Evolutionary conservation across 768 basidiomycete species (phyloP).

Genomic region (Leccinum longicurvipes): DNA sequence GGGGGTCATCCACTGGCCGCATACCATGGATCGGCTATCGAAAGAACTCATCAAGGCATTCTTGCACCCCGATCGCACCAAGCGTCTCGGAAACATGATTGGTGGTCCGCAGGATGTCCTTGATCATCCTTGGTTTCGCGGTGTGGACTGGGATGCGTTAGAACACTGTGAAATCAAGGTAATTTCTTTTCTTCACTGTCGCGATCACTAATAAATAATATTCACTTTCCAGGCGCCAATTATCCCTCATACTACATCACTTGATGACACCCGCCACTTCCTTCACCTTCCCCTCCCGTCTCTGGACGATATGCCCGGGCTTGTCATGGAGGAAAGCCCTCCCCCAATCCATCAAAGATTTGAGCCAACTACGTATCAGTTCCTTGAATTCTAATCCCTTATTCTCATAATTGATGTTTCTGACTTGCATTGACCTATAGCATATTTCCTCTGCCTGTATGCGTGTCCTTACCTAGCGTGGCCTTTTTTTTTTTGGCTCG

Average conservation of each 20-base stretch:
- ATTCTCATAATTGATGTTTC: slow-evolving; percentile 6
- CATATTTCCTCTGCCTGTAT: slow-evolving; percentile 18
- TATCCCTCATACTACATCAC: slow-evolving; percentile 73
- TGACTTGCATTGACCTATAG: slow-evolving; percentile 24
- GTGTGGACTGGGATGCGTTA: slow-evolving; percentile 89
- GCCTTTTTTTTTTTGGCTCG: background rate
- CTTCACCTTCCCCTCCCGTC: slow-evolving; percentile 74
- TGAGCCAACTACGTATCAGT: slow-evolving; percentile 67
- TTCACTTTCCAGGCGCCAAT: slow-evolving; percentile 66
- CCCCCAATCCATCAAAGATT: slow-evolving; percentile 59
- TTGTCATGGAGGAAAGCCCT: slow-evolving; percentile 60
- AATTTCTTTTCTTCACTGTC: slow-evolving; percentile 25
- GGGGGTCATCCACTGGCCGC: slow-evolving; percentile 89
- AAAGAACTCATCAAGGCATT: slow-evolving; percentile 86
- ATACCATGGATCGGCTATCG: slow-evolving; percentile 83
- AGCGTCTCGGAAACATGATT: slow-evolving; percentile 89
- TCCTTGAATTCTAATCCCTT: slow-evolving; percentile 65
- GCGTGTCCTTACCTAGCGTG: slow-evolving; percentile 3
- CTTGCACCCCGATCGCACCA: slow-evolving; percentile 86
- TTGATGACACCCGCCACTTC: slow-evolving; percentile 86
- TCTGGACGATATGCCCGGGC: slow-evolving; percentile 76
- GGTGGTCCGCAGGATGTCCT: slow-evolving; percentile 91
- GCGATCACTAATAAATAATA: background rate
- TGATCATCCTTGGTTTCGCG: slow-evolving; percentile 92
- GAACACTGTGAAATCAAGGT: slow-evolving; percentile 86